Evolutionary conservation across 768 basidiomycete species (phyloP).

Genomic region (Suillus tomentosus): DNA sequence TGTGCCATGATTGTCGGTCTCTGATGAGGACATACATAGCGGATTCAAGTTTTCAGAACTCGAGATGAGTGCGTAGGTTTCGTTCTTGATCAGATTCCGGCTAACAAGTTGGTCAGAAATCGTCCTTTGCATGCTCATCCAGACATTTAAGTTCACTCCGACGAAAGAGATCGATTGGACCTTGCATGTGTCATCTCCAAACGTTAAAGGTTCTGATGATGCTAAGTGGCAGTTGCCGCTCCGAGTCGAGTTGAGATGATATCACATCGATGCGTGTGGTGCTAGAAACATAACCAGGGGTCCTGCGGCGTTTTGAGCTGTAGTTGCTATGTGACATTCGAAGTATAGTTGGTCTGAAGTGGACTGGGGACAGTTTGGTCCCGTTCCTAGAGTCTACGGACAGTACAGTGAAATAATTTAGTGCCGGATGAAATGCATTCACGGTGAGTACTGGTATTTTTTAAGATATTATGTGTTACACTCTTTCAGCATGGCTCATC

Average conservation of each 20-base stretch:
- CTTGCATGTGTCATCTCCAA: constrained; percentile 10
- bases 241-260: constrained; percentile 13
- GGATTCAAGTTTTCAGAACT: constrained; percentile 50
- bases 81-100: not conserved
- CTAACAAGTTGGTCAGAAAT: constrained; percentile 7
- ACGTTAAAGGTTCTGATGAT: constrained; percentile 11
- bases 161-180: constrained; percentile 17
- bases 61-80: constrained; percentile 47
- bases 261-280: not conserved
- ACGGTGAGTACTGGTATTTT: not conserved
- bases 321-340: not conserved
- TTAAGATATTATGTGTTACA: not conserved
- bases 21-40: constrained; percentile 9
- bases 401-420: not conserved
- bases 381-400: not conserved
- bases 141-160: constrained; percentile 13
- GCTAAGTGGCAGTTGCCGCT: constrained; percentile 8
- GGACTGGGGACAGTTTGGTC: not conserved
- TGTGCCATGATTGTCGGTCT: constrained; percentile 47
- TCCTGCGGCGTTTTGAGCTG: not conserved
- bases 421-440: not conserved
- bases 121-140: constrained; percentile 7
- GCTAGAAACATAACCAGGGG: no score
- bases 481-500: not conserved
- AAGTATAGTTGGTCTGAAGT: not conserved